Evolutionary conservation across 306 rosid species (phyloP), one percentile per base, ranked within the genome.

Genomic region (Cicer yamashitae): DNA sequence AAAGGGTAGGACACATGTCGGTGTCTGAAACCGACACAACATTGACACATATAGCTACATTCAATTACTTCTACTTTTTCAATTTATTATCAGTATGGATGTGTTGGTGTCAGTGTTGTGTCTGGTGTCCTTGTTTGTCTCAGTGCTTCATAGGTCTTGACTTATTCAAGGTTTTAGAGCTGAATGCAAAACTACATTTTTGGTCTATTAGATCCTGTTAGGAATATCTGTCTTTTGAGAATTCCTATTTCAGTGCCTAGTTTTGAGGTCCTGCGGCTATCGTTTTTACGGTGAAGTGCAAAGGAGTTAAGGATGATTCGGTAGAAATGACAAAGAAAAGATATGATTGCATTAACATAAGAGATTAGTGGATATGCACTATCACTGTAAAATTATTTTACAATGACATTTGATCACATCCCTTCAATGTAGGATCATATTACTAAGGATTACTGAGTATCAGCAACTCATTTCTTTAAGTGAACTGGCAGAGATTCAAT

Each of bases 141-240:
- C 34, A 30, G 3, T 30, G 5, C 34, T 30, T 30, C 34, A 30
- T 30, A 30, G 34, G 67, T 81, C 7, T 30, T 12, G 59, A 45
- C 66, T 20, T 43, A 7, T 53, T 70, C 5, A 37, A 47, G 54
- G 6, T 70, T 70, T 54, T 62, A 34, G 47, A 69, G 47, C 8
- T 50, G 60, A 11, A 9, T 59, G 73, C 18, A 68, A 69, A 59
- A 6, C 18, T 48, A 53, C 34, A 34, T 59, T n/a, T 69, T 11
- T 43, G 15, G 43, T 59, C 51, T 59, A 10, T 67, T 66, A 60
- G 18, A 60, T 67, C 38, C 71, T 68, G 43, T 10, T 37, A 22
- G 7, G 34, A 72, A 65, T 65, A 56, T 59, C 30, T 68, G 13
- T 14, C 62, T 5, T 34, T 73, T 73, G 30, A 67, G 38, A 65